Base-by-base conservation (phyloP, 2,329 filamentous ascomycete species). In the Alternaria triticimaculans region DNA sequence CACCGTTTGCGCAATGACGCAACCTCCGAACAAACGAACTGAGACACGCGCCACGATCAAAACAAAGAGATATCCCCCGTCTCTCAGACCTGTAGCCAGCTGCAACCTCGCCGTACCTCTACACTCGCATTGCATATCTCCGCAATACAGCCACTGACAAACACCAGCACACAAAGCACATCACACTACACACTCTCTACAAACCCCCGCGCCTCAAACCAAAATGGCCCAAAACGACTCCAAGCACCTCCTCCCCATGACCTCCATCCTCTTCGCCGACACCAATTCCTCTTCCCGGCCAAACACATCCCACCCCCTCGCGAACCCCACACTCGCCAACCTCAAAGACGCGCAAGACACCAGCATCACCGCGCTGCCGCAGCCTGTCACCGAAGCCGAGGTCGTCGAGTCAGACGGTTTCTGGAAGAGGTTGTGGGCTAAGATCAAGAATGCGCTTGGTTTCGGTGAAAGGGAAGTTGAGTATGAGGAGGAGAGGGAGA, bases 341-440 rank as follows among this genome's bases (percentile, higher is more conserved):
- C 37, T 69, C 5, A 41, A 49, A 25, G 66, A 67, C 6, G 64
- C 63, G 4, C 58, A 60, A 26, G 63, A 69, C 20, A 54, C 23
- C 15, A 63, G 14, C 5, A 54, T 69, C 3, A 70, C 68, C 6
- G 68, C 68, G 2, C 56, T 70, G 6, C 68, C 68, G 0, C 46
- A 23, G 9, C 50, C 55, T 1, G n/a, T 28, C 25, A 21, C 8
- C 15, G 20, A 23, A 11, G n/a, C 45, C 26, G 23, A 15, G 2
- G 6, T 20, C 5, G 4, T 7, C 4, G 50, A 51, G n/a, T 7
- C 45, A n/a, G 12, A 50, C 7, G 23, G 45, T 5, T 8, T 56
- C 4, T 63, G 65, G 62, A 37, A 12, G 14, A 37, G 49, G 15
- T 6, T 63, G 5, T 6, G 44, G 12, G 18, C 21, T 1, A 63